Evolutionary conservation across 345 rosid genomes (phyloP), one percentile per base, ranked within the genome.

Genomic region (Ceriops zippeliana): DNA sequence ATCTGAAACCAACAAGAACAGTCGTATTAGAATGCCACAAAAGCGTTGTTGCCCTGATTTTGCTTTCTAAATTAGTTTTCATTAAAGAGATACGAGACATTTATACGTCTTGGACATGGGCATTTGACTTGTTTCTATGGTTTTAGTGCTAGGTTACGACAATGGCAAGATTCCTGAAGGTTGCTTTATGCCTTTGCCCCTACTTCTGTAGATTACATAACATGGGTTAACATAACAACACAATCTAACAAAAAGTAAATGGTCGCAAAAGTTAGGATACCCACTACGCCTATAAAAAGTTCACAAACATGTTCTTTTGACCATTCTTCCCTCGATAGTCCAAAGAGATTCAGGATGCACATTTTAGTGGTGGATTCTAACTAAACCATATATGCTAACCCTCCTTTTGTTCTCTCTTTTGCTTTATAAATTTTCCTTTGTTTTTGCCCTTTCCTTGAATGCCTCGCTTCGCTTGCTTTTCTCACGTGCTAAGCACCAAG

Each of bases 401-500:
- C 19, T 13, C 63, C 34, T 31, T 71, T 58, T 46, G 70, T 52
- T 38, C 3, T 21, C 42, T 61, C 56, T 35, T 75, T 75, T 69
- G 52, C 68, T 75, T 72, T 75, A 17, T 34, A 67, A 73, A 62
- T 60, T 68, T 61, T 61, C 42, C 69, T 69, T 75, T 81, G 51
- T 61, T 61, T 62, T 61, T 71, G 58, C 56, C 35, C 59, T 32
- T 61, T 68, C 13, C 10, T 28, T 67, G 30, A 49, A 31, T 68
- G 10, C 42, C 26, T 61, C 66, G n/a, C 57, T 79, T 69, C 70
- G 51, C 52, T 64, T 72, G 63, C 81, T 80, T 82, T 84, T 79
- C 75, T 82, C 88, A 83, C 89, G 79, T 83, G 90, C 78, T 69
- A 65, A 27, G 71, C 66, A 73, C 61, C 7, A 34, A 34, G 37